phyloP scores from a whole-genome alignment of 441 rosid genomes.

The Geranium incanum region DNA sequence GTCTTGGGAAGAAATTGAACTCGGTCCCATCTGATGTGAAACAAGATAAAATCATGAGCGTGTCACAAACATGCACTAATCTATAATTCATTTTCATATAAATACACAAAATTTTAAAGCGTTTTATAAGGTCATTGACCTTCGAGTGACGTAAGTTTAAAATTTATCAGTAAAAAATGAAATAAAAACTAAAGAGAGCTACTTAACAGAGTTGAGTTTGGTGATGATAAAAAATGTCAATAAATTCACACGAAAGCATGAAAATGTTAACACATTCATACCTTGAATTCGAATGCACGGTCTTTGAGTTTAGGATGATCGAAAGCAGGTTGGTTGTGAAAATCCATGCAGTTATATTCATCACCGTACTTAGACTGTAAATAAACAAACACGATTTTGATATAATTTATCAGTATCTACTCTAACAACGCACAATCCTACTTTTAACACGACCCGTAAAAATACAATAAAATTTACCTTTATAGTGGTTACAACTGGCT shows the following conservation, averaged over 20 bases:
- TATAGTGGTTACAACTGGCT: background rate
- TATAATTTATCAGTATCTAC: background rate
- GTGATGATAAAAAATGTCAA: too few species aligned
- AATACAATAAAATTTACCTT: background rate
- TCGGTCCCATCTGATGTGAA: background rate
- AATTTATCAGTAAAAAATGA: too few species aligned
- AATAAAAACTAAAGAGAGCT: background rate
- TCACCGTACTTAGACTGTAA: background rate
- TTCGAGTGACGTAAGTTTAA: too few species aligned
- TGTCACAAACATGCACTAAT: too few species aligned
- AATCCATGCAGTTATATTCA: background rate
- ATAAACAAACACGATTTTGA: background rate
- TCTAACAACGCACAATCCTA: background rate
- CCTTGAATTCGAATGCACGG: background rate
- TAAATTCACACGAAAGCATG: too few species aligned
- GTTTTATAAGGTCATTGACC: too few species aligned
- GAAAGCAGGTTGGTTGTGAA: background rate
- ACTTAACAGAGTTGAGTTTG: background rate
- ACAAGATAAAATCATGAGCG: background rate
- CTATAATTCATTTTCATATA: too few species aligned
- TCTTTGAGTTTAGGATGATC: background rate
- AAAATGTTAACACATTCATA: background rate
- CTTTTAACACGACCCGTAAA: background rate
- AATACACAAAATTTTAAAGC: too few species aligned
- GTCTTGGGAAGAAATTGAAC: background rate